These are phyloP conservation scores for Silene coronaria DNA, from an alignment of 179 eudicot genomes.

Conservation along the genomic window DNA sequence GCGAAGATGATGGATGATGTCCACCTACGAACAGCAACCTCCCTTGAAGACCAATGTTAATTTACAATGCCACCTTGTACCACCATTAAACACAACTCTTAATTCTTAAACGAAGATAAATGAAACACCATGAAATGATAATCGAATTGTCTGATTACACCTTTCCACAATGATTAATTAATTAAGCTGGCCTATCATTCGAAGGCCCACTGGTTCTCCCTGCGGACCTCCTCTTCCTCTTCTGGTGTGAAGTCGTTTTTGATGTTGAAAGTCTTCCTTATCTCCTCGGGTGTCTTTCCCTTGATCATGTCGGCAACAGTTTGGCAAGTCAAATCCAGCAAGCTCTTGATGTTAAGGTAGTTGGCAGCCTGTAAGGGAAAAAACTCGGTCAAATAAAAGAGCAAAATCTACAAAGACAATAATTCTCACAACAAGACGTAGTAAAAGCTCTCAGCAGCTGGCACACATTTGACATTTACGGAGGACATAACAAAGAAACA, in stretches of 20 bases:
- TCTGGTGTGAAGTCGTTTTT: conserved; percentile 44
- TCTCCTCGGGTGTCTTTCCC: conserved; percentile 48
- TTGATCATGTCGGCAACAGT: conserved; percentile 45
- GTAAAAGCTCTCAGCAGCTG: neutral
- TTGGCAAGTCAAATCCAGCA: conserved; percentile 44
- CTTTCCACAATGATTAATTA: neutral
- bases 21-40: conserved; percentile 18
- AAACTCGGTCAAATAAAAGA: neutral
- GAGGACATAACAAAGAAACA: neutral
- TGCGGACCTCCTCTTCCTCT: conserved; percentile 37
- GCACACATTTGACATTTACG: neutral
- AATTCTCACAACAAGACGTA: neutral
- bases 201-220: conserved; percentile 44
- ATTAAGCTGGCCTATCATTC: conserved; percentile 15
- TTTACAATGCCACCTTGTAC: conserved; percentile 22
- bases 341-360: conserved; percentile 41
- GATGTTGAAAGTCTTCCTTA: conserved; percentile 43
- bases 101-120: neutral
- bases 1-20: neutral
- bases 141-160: conserved; percentile 8
- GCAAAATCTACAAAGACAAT: neutral
- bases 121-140: neutral
- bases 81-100: conserved; percentile 7
- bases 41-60: conserved; percentile 12
- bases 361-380: conserved; percentile 33